These are phyloP conservation scores for Leishmania major DNA, from an alignment of 208 protist species.

Conservation along the genomic window DNA sequence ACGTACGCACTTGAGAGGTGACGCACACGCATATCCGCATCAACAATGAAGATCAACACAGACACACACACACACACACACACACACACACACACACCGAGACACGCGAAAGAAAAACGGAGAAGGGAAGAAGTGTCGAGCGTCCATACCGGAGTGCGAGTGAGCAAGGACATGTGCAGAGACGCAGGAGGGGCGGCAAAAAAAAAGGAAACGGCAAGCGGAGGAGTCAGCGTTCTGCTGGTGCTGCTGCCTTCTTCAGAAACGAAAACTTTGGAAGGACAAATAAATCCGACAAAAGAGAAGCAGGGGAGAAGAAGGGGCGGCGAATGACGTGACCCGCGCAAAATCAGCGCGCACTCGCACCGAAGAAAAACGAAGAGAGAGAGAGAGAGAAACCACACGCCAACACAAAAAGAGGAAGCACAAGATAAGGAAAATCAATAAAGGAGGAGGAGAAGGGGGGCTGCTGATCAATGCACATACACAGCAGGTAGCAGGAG, in stretches of 20 bases:
- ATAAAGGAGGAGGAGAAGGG: not conserved
- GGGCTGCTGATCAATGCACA: not conserved
- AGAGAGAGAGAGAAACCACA: not conserved
- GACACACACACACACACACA: not conserved
- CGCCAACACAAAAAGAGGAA: not conserved
- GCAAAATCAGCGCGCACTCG: too few species aligned
- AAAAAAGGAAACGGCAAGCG: not conserved
- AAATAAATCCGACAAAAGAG: not conserved
- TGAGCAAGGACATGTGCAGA: not conserved
- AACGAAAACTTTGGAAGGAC: not conserved
- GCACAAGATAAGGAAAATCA: not conserved
- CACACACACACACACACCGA: not conserved
- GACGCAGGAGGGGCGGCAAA: not conserved
- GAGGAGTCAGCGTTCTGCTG: not conserved
- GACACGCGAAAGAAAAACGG: not conserved
- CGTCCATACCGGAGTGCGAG: not conserved
- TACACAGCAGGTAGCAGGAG: not conserved
- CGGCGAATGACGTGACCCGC: too few species aligned
- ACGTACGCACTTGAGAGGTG: not conserved
- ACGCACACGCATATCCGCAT: not conserved
- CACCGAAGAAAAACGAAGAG: not conserved
- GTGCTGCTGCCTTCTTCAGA: not conserved
- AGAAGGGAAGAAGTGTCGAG: not conserved
- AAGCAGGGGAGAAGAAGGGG: conserved; percentile 3
- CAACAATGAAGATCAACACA: not conserved